phyloP scores from a whole-genome alignment of 306 rosid species.

The Ormosia semicastrata region DNA sequence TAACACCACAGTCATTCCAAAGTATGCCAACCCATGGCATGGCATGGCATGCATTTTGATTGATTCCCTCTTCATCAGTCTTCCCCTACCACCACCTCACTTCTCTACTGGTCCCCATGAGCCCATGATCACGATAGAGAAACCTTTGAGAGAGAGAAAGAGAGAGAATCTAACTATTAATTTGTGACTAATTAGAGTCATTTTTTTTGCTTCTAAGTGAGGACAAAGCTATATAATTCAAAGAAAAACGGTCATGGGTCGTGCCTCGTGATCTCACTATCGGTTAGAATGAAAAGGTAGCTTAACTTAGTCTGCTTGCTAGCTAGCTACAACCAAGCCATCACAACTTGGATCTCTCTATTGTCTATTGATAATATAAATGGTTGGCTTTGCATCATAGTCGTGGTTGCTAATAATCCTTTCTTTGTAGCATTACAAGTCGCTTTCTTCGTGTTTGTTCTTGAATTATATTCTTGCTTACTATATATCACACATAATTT shows the following conservation, averaged over 20 bases:
- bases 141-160: slow-evolving; percentile 1
- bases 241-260: slow-evolving; percentile 26
- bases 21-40: slow-evolving; percentile 44
- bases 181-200: slow-evolving; percentile 24
- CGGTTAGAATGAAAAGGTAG: slow-evolving; percentile 35
- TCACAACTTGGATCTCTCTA: neutral
- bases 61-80: slow-evolving; percentile 27
- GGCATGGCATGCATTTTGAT: slow-evolving; percentile 21
- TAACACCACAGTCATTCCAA: slow-evolving; percentile 27
- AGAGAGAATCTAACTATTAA: slow-evolving; percentile 20
- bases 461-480: neutral
- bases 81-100: slow-evolving; percentile 12
- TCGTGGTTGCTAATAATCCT: slow-evolving; percentile 36
- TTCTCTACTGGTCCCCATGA: slow-evolving; percentile 49
- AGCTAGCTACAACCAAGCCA: neutral
- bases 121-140: slow-evolving; percentile 30
- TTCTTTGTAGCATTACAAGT: slow-evolving; percentile 32
- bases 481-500: slow-evolving; percentile 3
- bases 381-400: slow-evolving; percentile 49
- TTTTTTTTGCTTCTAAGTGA: slow-evolving; percentile 32
- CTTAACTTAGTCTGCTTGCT: slow-evolving; percentile 25
- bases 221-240: slow-evolving; percentile 37
- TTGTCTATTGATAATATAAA: neutral
- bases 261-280: slow-evolving; percentile 38
- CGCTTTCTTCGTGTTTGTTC: slow-evolving; percentile 38